Evolutionary conservation across 768 basidiomycete genomes (phyloP), one percentile per base, ranked within the genome.

Genomic region (Fistulinella prunicolor): DNA sequence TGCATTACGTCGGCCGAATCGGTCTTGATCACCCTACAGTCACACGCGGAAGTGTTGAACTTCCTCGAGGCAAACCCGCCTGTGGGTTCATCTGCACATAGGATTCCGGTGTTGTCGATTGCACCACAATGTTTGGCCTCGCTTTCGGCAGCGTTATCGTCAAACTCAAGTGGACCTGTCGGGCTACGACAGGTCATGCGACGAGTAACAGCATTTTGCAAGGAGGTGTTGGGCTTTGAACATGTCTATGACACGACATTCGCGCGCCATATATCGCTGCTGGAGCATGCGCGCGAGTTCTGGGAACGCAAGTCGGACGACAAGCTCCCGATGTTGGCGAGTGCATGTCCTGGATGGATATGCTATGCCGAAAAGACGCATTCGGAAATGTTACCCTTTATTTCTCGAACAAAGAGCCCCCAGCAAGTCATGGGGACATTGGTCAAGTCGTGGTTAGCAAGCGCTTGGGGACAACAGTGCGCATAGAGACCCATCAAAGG

Each of bases 311-410:
- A 60, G 63, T 68, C 32, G n/a, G 54, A 58, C 21, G 60, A 62
- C 10, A 54, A 52, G 19, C 67, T 97, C 22, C 96, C 96, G 0
- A 94, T 99, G 84, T 73, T 99, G 21, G 86, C 93, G 4, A 94
- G 92, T 57, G 92, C 96, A 14, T 98, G 96, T 70, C 96, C 96
- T 0, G 96, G 96, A 14, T 98, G 96, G 96, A 88, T 99, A 48
- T 99, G 96, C 65, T 98, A 98, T 66, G 95, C 94, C 16, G 96
- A 99, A 70, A 99, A 99, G 73, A 85, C 95, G 1, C 95, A 96
- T 59, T 77, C 85, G 3, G 94, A 95, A 65, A 86, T 99, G 78
- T 64, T 99, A 19, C 94, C 94, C 5, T 93, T 92, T 60, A 86
- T 99, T 45, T 81, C 89, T 43, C 73, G 71, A 30, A 89, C 88